Conservation (phyloP, 257 asterid species). For the Parsonsia alboflavescens region DNA sequence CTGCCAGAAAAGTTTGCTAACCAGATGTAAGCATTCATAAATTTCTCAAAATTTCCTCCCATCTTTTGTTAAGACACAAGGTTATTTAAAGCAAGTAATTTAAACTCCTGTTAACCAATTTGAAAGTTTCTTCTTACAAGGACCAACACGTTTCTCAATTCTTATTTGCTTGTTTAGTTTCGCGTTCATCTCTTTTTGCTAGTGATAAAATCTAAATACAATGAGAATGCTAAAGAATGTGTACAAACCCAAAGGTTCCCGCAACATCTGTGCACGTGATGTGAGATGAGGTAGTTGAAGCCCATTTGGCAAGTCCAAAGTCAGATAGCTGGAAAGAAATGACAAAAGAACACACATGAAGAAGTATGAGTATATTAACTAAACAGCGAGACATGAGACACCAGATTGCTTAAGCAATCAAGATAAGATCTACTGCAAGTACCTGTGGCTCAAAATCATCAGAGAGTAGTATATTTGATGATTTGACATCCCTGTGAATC, state of each 20-base stretch:
- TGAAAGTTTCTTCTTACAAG: neutral
- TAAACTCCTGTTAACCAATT: neutral
- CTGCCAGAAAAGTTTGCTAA: slow-evolving; percentile 29
- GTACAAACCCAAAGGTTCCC: slow-evolving; percentile 87
- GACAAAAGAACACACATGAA: neutral
- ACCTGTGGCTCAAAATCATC: slow-evolving; percentile 97
- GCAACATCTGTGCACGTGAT: slow-evolving; percentile 79
- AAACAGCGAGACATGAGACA: neutral
- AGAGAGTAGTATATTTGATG: slow-evolving; percentile 77
- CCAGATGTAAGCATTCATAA: neutral
- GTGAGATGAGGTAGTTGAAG: slow-evolving; percentile 65
- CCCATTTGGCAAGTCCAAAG: slow-evolving; percentile 97
- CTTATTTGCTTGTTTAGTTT: neutral
- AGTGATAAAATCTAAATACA: slow-evolving; percentile 6
- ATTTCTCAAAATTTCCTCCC: neutral
- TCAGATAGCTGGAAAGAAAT: slow-evolving; percentile 68
- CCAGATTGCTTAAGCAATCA: neutral
- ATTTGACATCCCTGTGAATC: slow-evolving; percentile 91
- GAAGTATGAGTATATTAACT: neutral
- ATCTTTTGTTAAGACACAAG: neutral
- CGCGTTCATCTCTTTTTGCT: neutral
- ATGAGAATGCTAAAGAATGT: slow-evolving; percentile 12
- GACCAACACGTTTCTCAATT: slow-evolving; percentile 2
- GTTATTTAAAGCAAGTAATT: neutral
- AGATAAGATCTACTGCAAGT: slow-evolving; percentile 7